A percentile compares a stretch with the other conserved stretches of the same genome.
phyloP scores from a whole-genome alignment of 2,329 filamentous ascomycete species.

The Cadophora luteo-olivacea region DNA sequence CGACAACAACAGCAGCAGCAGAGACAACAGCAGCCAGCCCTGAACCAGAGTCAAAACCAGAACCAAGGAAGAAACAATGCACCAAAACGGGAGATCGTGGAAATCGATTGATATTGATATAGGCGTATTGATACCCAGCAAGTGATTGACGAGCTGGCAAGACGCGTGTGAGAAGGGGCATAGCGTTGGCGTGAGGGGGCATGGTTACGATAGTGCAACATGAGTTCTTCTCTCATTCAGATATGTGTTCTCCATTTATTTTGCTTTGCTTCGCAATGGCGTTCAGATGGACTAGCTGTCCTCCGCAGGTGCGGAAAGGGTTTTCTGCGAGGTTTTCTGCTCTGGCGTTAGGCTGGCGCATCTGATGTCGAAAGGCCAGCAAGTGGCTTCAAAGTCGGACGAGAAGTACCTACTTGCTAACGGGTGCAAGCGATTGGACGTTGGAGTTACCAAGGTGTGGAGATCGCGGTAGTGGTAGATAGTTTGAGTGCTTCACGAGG shows the following conservation, averaged over 20 bases:
- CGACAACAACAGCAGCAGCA: slow-evolving; percentile 26
- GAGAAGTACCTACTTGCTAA: neutral
- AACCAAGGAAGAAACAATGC: slow-evolving; percentile 31
- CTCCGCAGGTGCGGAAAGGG: neutral
- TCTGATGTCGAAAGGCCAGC: neutral
- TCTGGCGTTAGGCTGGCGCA: slow-evolving; percentile 1
- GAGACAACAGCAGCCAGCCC: slow-evolving; percentile 33
- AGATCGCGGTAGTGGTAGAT: neutral
- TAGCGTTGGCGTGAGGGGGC: slow-evolving; percentile 25
- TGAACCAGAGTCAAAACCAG: slow-evolving; percentile 34
- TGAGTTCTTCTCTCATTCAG: neutral
- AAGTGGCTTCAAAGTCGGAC: neutral
- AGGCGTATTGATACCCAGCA: neutral
- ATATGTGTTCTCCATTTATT: neutral
- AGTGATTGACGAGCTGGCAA: slow-evolving; percentile 3
- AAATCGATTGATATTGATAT: slow-evolving; percentile 39
- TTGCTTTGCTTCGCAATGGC: slow-evolving; percentile 3
- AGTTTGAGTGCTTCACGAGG: neutral
- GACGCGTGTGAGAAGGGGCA: slow-evolving; percentile 18
- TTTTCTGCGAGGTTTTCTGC: neutral
- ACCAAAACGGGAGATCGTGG: slow-evolving; percentile 34
- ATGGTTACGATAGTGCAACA: slow-evolving; percentile 25
- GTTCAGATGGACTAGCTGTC: slow-evolving; percentile 16
- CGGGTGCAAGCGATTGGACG: too few relatives aligned
- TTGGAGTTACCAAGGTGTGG: neutral